Conservation (phyloP, 108 stramenopile genomes). For the Mayamaea pseudoterrestris region DNA sequence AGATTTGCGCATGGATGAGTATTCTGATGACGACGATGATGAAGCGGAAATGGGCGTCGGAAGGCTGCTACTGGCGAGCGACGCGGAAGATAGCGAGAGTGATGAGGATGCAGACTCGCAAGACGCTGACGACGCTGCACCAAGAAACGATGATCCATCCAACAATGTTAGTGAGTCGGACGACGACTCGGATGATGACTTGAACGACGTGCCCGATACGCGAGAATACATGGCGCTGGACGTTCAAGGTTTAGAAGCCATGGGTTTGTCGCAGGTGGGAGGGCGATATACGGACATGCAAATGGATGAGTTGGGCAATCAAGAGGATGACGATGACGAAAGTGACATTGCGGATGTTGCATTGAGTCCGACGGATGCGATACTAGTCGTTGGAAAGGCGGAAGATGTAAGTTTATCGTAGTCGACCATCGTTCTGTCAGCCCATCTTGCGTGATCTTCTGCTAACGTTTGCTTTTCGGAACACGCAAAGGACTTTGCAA, state of each 20-base stretch:
- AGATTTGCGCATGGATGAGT: slow-evolving; percentile 88
- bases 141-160: neutral
- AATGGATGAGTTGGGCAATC: slow-evolving; percentile 20
- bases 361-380: slow-evolving; percentile 56
- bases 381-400: slow-evolving; percentile 75
- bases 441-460: neutral
- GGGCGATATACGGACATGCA: slow-evolving; percentile 17
- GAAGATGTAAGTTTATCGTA: slow-evolving; percentile 48
- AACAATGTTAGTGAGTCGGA: slow-evolving; percentile 11
- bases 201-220: slow-evolving; percentile 73
- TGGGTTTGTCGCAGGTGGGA: slow-evolving; percentile 53
- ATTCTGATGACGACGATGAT: slow-evolving; percentile 80
- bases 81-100: slow-evolving; percentile 19
- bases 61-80: slow-evolving; percentile 61
- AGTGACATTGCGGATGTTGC: slow-evolving; percentile 72
- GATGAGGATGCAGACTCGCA: slow-evolving; percentile 11
- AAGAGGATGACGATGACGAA: slow-evolving; percentile 75
- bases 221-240: slow-evolving; percentile 77
- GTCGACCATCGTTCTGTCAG: neutral
- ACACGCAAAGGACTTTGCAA: slow-evolving; percentile 61
- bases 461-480: neutral
- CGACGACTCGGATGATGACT: slow-evolving; percentile 65
- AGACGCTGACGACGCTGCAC: slow-evolving; percentile 5
- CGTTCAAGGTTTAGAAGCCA: slow-evolving; percentile 60
- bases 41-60: slow-evolving; percentile 48